Percentiles rank a stretch among this genome's conserved stretches.
These are phyloP conservation scores for Pseudofabraea citricarpa DNA, from an alignment of 2,329 filamentous ascomycete genomes.

Conservation along the genomic window DNA sequence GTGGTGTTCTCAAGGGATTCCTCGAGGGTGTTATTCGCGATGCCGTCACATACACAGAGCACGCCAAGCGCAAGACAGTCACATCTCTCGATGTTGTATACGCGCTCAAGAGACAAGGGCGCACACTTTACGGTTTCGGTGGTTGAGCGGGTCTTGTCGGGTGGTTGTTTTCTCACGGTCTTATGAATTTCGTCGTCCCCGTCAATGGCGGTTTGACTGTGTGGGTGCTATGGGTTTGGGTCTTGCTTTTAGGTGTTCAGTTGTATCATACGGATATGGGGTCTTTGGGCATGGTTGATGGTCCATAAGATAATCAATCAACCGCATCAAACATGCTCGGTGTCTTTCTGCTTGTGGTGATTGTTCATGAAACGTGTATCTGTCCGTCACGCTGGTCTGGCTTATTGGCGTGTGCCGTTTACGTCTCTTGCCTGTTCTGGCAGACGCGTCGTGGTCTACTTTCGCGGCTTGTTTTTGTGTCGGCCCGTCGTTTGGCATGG, in stretches of 20 bases:
- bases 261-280: constrained; percentile 16
- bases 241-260: constrained; percentile 13
- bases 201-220: constrained; percentile 1
- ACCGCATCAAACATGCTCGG: constrained; percentile 1
- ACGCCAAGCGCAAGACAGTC: constrained; percentile 75
- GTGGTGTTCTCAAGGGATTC: constrained; percentile 75
- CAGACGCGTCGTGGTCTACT: too few relatives aligned
- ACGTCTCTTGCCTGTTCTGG: too few relatives aligned
- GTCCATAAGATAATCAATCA: constrained; percentile 11
- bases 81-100: constrained; percentile 62
- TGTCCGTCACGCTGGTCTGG: too few relatives aligned
- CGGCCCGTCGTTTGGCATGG: too few relatives aligned
- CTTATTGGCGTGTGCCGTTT: too few relatives aligned
- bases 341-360: background rate
- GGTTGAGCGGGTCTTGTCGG: constrained; percentile 38
- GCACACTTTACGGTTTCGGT: constrained; percentile 65
- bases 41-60: constrained; percentile 77
- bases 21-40: constrained; percentile 75
- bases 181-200: constrained; percentile 14
- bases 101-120: constrained; percentile 61
- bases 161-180: constrained; percentile 6
- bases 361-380: too few relatives aligned
- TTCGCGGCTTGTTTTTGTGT: too few relatives aligned
- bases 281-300: constrained; percentile 12
- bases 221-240: constrained; percentile 9